phyloP scores from a whole-genome alignment of 495 filamentous ascomycete genomes.

The Thermothielavioides terrestris region DNA sequence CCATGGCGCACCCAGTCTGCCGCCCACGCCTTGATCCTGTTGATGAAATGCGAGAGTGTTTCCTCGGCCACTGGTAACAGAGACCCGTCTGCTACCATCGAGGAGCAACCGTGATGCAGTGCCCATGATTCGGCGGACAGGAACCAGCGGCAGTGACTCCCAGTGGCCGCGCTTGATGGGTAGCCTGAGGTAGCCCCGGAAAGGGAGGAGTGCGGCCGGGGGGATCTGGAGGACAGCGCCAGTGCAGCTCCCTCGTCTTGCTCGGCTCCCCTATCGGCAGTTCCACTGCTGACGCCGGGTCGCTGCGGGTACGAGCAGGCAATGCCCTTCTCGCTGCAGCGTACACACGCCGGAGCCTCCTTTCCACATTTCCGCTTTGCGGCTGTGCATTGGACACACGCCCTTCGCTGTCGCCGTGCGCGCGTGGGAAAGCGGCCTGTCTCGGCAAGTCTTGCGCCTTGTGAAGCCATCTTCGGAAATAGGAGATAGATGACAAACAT shows the following conservation, averaged over 20 bases:
- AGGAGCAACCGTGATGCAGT: neutral
- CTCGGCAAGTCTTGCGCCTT: neutral
- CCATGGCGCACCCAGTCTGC: constrained; percentile 18
- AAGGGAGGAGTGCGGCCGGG: neutral
- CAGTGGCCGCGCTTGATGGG: neutral
- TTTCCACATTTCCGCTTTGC: constrained; percentile 41
- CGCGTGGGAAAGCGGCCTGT: neutral
- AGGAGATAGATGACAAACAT: neutral
- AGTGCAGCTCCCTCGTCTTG: neutral
- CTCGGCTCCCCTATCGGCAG: neutral
- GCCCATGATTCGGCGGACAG: constrained; percentile 5
- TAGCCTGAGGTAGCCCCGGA: neutral
- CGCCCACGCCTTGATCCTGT: constrained; percentile 18
- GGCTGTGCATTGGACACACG: constrained; percentile 36
- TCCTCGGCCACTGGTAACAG: constrained; percentile 10
- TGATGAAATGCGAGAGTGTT: constrained; percentile 18
- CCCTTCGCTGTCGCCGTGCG: constrained; percentile 29
- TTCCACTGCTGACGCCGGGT: neutral
- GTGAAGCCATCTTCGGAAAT: neutral
- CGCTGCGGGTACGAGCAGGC: constrained; percentile 29
- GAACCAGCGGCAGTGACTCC: constrained; percentile 6
- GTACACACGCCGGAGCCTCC: constrained; percentile 29
- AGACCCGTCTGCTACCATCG: neutral
- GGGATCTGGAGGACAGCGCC: neutral
- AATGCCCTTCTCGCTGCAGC: constrained; percentile 29